Percentiles rank a stretch among this genome's conserved stretches.
phyloP scores from a whole-genome alignment of 768 basidiomycete species.

The Boletus tylopilopsis region DNA sequence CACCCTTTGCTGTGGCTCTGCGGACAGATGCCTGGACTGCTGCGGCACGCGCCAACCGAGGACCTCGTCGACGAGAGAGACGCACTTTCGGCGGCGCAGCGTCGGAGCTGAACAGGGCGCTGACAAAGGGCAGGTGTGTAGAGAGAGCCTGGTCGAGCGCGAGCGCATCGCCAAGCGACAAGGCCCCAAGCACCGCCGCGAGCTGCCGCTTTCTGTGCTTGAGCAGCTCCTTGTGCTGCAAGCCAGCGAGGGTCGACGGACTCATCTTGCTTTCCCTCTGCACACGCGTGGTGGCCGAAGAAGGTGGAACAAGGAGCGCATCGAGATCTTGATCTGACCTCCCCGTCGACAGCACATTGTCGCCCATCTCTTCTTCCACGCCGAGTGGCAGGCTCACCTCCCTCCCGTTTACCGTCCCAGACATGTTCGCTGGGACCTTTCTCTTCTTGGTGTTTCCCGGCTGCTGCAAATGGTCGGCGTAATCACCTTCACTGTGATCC shows the following conservation, averaged over 20 bases:
- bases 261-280: slow-evolving; percentile 46
- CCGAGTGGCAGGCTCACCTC: slow-evolving; percentile 41
- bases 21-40: slow-evolving; percentile 17
- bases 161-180: slow-evolving; percentile 64
- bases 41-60: slow-evolving; percentile 48
- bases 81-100: slow-evolving; percentile 38
- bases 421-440: slow-evolving; percentile 70
- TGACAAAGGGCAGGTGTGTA: slow-evolving; percentile 32
- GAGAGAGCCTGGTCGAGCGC: slow-evolving; percentile 78
- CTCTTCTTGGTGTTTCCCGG: slow-evolving; percentile 86
- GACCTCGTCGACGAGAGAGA: slow-evolving; percentile 50
- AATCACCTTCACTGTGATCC: slow-evolving; percentile 57
- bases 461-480: slow-evolving; percentile 65
- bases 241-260: slow-evolving; percentile 59
- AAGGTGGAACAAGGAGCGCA: slow-evolving; percentile 14
- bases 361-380: slow-evolving; percentile 40
- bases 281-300: slow-evolving; percentile 17
- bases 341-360: slow-evolving; percentile 25
- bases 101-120: slow-evolving; percentile 35
- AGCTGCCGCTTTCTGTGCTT: slow-evolving; percentile 68
- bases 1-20: slow-evolving; percentile 21
- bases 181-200: slow-evolving; percentile 61
- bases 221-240: slow-evolving; percentile 74
- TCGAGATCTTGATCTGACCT: slow-evolving; percentile 26
- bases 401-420: slow-evolving; percentile 39